Evolutionary conservation across 2,329 filamentous ascomycete genomes (phyloP), one percentile per base, ranked within the genome.

Genomic region (Dactylonectria macrodidyma): DNA sequence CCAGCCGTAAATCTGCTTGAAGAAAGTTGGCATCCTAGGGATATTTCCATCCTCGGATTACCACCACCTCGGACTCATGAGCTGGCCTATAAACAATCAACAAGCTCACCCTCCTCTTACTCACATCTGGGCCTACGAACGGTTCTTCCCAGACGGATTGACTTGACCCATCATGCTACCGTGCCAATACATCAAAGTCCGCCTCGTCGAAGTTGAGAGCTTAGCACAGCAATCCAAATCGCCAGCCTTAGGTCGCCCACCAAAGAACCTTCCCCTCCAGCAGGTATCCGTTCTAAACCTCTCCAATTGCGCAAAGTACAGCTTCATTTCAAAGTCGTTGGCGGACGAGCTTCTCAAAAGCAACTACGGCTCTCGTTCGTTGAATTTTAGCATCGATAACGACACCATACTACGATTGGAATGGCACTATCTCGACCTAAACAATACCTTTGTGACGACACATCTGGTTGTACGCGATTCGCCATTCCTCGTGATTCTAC

Each of bases 401-500:
- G 56, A 61, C 50, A 71, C 68, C 2, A 11, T 61, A 9, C 60
- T 63, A 1, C 38, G 59, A 14, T 36, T 72, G 3, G 57, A 65
- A 33, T 70, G 65, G 68, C 52, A 30, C 12, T 70, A 70, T 44
- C 64, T 41, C 1, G 34, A 22, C 1, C 12, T 33, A 6, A 62
- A 57, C 3, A 44, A 59, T 36, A 33, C 19, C 3, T 26, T 60
- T 26, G 48, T 60, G 12, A 71, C 68, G 2, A 57, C 33, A 2
- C 70, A 71, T 33, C 54, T 62, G 2, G 52, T 70, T 19, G 30
- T 71, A n/a, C 57, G 61, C 11, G 52, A 58, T 44, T 62, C 70
- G 0, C 59, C 9, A 1, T 68, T 64, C 36, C 59, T 65, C 3
- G 62, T 71, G 26, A 68, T 68, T 14, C 57, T 71, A 7, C 61